Evolutionary conservation across 352 stramenopile species (phyloP).

Genomic region (Pythium scleroteichum): DNA sequence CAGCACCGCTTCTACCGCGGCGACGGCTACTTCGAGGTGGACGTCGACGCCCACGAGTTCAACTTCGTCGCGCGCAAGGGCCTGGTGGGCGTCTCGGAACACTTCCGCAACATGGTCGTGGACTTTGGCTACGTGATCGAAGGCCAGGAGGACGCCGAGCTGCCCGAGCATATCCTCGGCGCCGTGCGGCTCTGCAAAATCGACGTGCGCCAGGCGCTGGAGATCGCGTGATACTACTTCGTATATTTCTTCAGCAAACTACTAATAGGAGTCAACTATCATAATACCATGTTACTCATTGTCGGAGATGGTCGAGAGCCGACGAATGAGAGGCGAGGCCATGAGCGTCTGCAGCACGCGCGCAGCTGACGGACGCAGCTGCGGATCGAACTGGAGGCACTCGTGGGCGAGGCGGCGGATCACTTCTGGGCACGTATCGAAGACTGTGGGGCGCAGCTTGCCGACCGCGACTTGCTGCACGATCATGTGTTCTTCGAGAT

Average conservation of each 20-base stretch:
- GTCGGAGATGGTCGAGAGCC: constrained; percentile 46
- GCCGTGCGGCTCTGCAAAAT: constrained; percentile 79
- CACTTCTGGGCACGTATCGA: constrained; percentile 72
- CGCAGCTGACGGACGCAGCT: constrained; percentile 61
- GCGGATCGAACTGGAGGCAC: constrained; percentile 80
- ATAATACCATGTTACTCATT: constrained; percentile 29
- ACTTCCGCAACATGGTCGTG: constrained; percentile 81
- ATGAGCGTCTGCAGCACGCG: constrained; percentile 74
- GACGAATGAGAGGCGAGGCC: constrained; percentile 59
- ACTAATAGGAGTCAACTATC: not conserved
- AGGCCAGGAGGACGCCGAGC: constrained; percentile 72
- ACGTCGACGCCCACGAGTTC: constrained; percentile 83
- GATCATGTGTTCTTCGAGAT: constrained; percentile 79
- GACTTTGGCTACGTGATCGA: constrained; percentile 86
- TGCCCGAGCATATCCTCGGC: constrained; percentile 78
- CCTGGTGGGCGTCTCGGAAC: constrained; percentile 65
- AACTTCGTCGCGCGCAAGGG: constrained; percentile 82
- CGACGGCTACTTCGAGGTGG: constrained; percentile 79
- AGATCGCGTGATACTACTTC: constrained; percentile 34
- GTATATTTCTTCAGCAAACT: not conserved
- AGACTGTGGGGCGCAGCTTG: constrained; percentile 77
- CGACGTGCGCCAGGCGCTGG: constrained; percentile 50
- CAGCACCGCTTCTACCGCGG: constrained; percentile 77
- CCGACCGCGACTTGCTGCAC: constrained; percentile 78
- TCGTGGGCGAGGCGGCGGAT: constrained; percentile 77